Evolutionary conservation across 1,139 yeast genomes (phyloP), one percentile per base, ranked within the genome.

Genomic region (Blastobotrys persicus): DNA sequence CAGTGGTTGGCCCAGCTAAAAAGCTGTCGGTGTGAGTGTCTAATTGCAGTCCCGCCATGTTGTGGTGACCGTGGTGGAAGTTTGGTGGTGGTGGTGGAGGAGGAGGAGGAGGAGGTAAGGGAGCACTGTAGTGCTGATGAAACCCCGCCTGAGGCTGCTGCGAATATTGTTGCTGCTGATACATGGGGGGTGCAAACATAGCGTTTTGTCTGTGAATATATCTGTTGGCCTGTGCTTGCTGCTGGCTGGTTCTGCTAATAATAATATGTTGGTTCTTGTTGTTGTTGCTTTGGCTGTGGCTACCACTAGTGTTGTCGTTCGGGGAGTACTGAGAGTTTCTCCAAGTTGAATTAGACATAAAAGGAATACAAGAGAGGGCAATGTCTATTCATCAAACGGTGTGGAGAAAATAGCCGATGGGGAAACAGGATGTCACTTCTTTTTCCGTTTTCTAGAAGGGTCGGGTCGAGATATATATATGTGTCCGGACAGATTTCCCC

Each of bases 61-160:
- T 11, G 41, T 18, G 12, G 26, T 37, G 12, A 18, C 19, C 19
- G 41, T 19, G 7, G 19, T 7, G 23, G 41, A 19, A 16, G 6
- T 18, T 18, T n/a, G n/a, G 28, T 19, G 11, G 41, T 37, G 11
- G 28, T 19, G 11, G 28, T 37, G 39, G 39, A 34, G 12, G 39
- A 12, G 39, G 19, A 3, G 19, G 19, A 34, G 39, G 19, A 4
- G 39, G 39, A 32, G 39, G 14, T 4, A 11, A 35, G 14, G 32
- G 41, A 18, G 17, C 23, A 13, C 16, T 16, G 11, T 12, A 42
- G 41, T 34, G 47, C 32, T 38, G 28, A n/a, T 19, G 42, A 28
- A 14, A 31, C 32, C 14, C 47, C 23, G 16, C 19, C 38, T 46
- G 47, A 17, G 35, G 37, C 28, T 41, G 44, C 28, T 42, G 44